Conservation (phyloP, 2,329 filamentous ascomycete genomes). For the Xylariaceae sp. region DNA sequence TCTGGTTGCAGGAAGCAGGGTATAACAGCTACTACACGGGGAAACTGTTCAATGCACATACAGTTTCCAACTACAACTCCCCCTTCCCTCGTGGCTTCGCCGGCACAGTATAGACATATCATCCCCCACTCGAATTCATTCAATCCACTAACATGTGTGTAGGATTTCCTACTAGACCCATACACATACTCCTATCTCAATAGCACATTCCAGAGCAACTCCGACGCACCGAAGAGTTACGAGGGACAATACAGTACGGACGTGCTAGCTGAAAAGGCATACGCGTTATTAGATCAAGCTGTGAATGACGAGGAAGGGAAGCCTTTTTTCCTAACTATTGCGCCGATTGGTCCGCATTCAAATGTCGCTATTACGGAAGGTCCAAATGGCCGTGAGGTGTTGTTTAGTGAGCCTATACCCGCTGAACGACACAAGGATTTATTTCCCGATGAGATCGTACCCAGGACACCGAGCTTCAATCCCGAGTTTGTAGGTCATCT, state of each 20-base stretch:
- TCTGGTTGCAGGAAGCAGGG: slow-evolving; percentile 54
- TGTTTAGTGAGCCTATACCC: slow-evolving; percentile 39
- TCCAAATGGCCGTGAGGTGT: slow-evolving; percentile 43
- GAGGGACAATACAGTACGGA: slow-evolving; percentile 44
- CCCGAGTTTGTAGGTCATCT: slow-evolving; percentile 50
- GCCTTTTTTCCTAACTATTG: slow-evolving; percentile 65
- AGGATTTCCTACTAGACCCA: slow-evolving; percentile 57
- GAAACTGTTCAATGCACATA: slow-evolving; percentile 54
- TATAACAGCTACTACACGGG: slow-evolving; percentile 58
- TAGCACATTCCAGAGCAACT: slow-evolving; percentile 58
- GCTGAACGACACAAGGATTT: slow-evolving; percentile 58
- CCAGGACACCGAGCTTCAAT: slow-evolving; percentile 63
- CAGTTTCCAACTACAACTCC: slow-evolving; percentile 36
- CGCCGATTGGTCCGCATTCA: slow-evolving; percentile 64
- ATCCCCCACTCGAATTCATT: background rate
- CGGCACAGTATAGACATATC: slow-evolving; percentile 32
- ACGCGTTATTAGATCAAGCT: slow-evolving; percentile 59
- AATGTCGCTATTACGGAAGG: slow-evolving; percentile 33
- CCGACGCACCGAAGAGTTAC: slow-evolving; percentile 38
- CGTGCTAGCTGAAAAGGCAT: slow-evolving; percentile 55
- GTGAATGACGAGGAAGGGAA: slow-evolving; percentile 43
- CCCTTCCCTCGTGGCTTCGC: slow-evolving; percentile 33
- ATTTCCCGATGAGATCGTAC: slow-evolving; percentile 57
- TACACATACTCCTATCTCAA: slow-evolving; percentile 67
- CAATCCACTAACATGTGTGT: background rate